phyloP scores from a whole-genome alignment of 148 eudicot genomes.

The Heliamphora exappendiculata region DNA sequence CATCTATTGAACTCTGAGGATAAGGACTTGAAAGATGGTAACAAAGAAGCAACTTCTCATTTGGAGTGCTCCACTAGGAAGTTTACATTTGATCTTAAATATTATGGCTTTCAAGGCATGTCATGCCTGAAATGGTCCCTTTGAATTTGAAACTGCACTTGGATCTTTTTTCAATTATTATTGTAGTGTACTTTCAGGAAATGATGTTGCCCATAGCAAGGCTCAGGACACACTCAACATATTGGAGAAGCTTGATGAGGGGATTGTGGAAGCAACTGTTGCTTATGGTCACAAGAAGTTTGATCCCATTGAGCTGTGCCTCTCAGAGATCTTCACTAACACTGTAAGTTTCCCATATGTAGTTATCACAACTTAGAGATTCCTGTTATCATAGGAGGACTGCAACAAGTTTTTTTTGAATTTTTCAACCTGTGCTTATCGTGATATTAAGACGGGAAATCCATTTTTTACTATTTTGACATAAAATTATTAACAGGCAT shows the following conservation, averaged over 20 bases:
- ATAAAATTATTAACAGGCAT: background rate
- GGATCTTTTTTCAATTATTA: background rate
- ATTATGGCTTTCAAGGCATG: background rate
- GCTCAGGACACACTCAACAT: background rate
- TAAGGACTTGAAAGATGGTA: background rate
- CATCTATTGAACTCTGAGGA: background rate
- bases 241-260: constrained; percentile 2
- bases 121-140: background rate
- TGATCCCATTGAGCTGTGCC: constrained; percentile 4
- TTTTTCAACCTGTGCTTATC: background rate
- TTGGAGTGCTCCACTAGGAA: background rate
- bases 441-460: background rate
- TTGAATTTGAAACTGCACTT: background rate
- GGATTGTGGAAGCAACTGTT: background rate
- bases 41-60: background rate
- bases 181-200: background rate
- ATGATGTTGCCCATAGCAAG: background rate
- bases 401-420: background rate
- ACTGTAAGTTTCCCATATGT: background rate
- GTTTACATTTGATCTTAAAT: background rate
- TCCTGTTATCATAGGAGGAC: background rate
- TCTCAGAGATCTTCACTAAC: background rate
- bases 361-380: background rate
- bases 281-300: background rate
- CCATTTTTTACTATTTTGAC: background rate